Evolutionary conservation across 1,284 basidiomycete species (phyloP).

Genomic region (Apiotrichum domesticum): DNA sequence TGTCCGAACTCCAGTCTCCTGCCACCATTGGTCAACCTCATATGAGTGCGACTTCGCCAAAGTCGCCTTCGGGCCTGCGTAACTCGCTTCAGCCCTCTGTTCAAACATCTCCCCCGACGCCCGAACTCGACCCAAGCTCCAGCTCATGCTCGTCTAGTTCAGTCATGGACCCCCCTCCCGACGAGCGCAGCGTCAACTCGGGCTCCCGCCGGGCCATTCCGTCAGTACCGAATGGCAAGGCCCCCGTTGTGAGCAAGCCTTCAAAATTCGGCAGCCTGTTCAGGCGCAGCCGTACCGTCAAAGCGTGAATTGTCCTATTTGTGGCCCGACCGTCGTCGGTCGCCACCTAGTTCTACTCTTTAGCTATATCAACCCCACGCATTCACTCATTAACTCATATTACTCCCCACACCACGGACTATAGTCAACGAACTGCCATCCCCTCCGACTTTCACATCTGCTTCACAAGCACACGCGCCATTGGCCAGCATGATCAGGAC

Average conservation of each 20-base stretch:
- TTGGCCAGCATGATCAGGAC: too few relatives aligned
- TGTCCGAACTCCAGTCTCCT: not conserved
- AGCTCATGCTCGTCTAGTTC: conserved; percentile 20
- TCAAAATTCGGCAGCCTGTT: conserved; percentile 12
- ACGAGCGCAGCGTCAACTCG: conserved; percentile 6
- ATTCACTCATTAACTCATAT: too few relatives aligned
- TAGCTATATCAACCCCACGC: too few relatives aligned
- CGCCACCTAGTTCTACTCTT: too few relatives aligned
- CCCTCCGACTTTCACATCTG: too few relatives aligned
- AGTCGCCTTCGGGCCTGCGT: conserved; percentile 11
- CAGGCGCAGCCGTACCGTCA: conserved; percentile 7
- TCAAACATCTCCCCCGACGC: conserved; percentile 22
- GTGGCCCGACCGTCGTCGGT: too few relatives aligned
- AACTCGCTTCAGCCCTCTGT: not conserved
- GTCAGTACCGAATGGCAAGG: not conserved
- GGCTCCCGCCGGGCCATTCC: not conserved
- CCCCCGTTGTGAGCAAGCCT: not conserved
- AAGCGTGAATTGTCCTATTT: conserved; percentile 2
- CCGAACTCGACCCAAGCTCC: conserved; percentile 27
- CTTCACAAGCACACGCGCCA: too few relatives aligned
- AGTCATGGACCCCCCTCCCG: conserved; percentile 10
- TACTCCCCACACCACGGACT: too few relatives aligned
- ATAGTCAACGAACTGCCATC: too few relatives aligned
- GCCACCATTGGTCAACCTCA: not conserved
- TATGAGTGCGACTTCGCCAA: not conserved